Evolutionary conservation across 148 eudicot genomes (phyloP).

Genomic region (Chenopodium berlandieri): DNA sequence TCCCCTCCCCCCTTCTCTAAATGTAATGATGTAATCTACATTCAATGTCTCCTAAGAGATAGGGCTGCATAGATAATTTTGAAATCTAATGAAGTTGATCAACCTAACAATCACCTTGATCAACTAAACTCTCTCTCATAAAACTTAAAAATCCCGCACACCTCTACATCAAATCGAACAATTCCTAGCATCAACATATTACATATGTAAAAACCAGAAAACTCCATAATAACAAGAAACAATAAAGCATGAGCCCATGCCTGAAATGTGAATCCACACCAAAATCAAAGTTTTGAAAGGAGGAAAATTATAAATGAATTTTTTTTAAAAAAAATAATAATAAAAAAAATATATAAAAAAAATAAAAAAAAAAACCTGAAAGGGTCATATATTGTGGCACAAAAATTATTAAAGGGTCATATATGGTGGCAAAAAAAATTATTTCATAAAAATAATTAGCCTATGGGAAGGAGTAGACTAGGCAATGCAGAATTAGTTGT

Average conservation of each 20-base stretch:
- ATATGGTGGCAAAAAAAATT: too few species aligned
- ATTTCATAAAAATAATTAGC: too few species aligned
- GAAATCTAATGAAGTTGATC: neutral
- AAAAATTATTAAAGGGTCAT: too few species aligned
- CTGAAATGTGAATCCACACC: neutral
- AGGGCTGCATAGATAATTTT: neutral
- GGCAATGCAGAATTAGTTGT: too few species aligned
- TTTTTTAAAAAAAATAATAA: too few species aligned
- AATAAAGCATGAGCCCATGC: neutral
- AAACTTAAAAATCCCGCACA: neutral
- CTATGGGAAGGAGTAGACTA: too few species aligned
- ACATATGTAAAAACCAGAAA: neutral
- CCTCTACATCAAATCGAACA: neutral
- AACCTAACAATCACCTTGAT: neutral
- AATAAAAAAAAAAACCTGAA: too few species aligned
- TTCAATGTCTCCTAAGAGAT: neutral
- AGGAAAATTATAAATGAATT: too few species aligned
- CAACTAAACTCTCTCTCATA: neutral
- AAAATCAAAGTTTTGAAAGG: neutral
- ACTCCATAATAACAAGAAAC: neutral
- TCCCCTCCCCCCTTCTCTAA: neutral
- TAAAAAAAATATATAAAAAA: too few species aligned
- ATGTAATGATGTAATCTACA: neutral
- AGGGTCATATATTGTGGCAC: too few species aligned
- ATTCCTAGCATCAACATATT: neutral